Evolutionary conservation across 164 flowering plant genomes (phyloP), one percentile per base, ranked within the genome.

Genomic region (Vitis riparia): DNA sequence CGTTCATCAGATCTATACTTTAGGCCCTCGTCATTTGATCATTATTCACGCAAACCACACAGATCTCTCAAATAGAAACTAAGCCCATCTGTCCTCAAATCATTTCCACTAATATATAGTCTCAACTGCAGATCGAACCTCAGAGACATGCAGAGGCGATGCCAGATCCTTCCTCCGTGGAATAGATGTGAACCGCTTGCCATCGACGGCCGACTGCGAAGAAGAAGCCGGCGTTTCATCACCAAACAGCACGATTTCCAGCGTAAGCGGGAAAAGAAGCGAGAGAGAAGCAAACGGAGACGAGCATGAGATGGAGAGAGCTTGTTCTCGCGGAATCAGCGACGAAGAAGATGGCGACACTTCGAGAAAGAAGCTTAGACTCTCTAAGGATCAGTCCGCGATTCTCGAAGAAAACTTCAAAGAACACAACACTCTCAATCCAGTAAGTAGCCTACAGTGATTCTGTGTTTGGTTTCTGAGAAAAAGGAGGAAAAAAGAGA

Each of bases 361-460:
- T 13, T 82, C 92, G 0, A 82, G 97, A 58, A 92, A 92, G 80
- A 90, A 92, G 74, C 88, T 92, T 52, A 68, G 97, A 62, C 85
- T 92, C 3, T 77, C 92, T n/a, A 88, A 87, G 67, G 97, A 90
- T 37, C 97, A 92, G 77, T 87, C 96, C 11, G 90, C 89, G 14
- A 67, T 86, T 48, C 90, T 92, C 9, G 97, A 92, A 71, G 94
- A 92, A 59, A 88, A 87, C 83, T 92, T 92, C 83, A 90, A 91
- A 77, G 92, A 92, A 67, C 97, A 91, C 88, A 86, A 72, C 74
- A 86, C 88, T 67, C 91, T 92, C 79, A 92, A 92, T 65, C 97
- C 97, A 3, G 97, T 92, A 85, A 80, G 94, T 78, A 9, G 27
- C 5, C 1, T 55, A 12, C 15, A 13, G 15, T 50, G 17, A n/a